Evolutionary conservation across 1,284 basidiomycete species (phyloP).

Genomic region (Somion occarium): DNA sequence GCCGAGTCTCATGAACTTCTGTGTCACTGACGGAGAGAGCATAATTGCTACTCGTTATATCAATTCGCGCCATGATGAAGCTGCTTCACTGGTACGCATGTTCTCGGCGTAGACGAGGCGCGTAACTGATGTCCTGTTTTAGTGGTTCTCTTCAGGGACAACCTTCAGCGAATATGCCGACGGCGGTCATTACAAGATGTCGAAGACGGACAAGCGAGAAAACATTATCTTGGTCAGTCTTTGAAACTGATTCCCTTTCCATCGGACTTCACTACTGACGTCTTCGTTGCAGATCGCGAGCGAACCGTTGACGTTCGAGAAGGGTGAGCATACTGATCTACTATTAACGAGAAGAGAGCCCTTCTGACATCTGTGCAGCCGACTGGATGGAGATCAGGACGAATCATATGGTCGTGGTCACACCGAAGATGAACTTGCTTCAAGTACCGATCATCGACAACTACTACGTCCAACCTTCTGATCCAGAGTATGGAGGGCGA

Average conservation of each 20-base stretch:
- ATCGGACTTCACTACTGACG: background rate
- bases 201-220: conserved; percentile 93
- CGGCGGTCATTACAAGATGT: conserved; percentile 91
- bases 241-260: no score
- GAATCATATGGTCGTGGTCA: conserved; percentile 89
- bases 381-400: conserved; percentile 95
- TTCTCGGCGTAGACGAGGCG: background rate
- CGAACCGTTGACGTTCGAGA: conserved; percentile 92
- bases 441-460: conserved; percentile 94
- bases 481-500: conserved; percentile 59
- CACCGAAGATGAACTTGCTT: conserved; percentile 90
- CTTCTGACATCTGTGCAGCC: conserved; percentile 37
- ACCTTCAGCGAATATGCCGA: conserved; percentile 89
- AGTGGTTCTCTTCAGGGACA: conserved; percentile 96
- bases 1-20: conserved; percentile 95
- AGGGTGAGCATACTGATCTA: conserved; percentile 48
- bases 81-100: conserved; percentile 73
- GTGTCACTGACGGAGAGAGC: conserved; percentile 90
- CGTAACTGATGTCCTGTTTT: conserved; percentile 8
- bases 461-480: conserved; percentile 79
- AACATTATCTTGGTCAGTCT: conserved; percentile 95
- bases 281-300: conserved; percentile 63
- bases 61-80: conserved; percentile 86
- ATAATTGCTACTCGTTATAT: conserved; percentile 96
- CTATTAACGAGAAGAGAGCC: background rate